Conservation (phyloP, 2,329 filamentous ascomycete genomes). For the Monosporascus sp. region DNA sequence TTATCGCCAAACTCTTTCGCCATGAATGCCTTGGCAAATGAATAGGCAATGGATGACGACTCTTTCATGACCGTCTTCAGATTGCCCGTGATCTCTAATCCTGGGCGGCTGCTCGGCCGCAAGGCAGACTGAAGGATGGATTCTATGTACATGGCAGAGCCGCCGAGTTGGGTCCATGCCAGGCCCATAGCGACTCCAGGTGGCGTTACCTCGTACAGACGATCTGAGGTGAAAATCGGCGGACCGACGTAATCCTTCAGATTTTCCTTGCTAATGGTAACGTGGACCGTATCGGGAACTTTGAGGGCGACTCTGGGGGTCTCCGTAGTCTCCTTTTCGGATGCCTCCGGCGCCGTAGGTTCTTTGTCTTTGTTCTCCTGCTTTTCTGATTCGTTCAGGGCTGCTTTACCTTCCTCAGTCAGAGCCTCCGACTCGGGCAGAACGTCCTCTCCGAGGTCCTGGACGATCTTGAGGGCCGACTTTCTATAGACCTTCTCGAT, state of each 20-base stretch:
- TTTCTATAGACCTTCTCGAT: slow-evolving; percentile 99
- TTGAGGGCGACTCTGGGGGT: slow-evolving; percentile 69
- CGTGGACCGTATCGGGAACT: slow-evolving; percentile 81
- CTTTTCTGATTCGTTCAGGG: slow-evolving; percentile 64
- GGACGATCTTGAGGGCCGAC: slow-evolving; percentile 92
- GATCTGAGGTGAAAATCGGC: slow-evolving; percentile 90
- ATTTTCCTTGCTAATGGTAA: slow-evolving; percentile 81
- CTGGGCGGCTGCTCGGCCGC: slow-evolving; percentile 65
- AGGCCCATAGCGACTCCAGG: slow-evolving; percentile 96
- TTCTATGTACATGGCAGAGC: slow-evolving; percentile 93
- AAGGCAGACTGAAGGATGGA: slow-evolving; percentile 87
- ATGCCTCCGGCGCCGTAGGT: slow-evolving; percentile 26
- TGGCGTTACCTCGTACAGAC: slow-evolving; percentile 89
- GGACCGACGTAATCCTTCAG: slow-evolving; percentile 96
- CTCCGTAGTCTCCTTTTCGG: slow-evolving; percentile 62
- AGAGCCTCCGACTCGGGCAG: slow-evolving; percentile 75
- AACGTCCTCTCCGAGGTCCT: slow-evolving; percentile 82
- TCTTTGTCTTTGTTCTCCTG: slow-evolving; percentile 48
- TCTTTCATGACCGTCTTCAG: slow-evolving; percentile 98
- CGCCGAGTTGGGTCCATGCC: slow-evolving; percentile 96
- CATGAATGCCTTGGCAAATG: slow-evolving; percentile 86
- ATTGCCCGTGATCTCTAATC: slow-evolving; percentile 89
- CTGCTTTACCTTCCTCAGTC: slow-evolving; percentile 79
- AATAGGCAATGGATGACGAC: slow-evolving; percentile 91
- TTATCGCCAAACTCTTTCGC: slow-evolving; percentile 82